Percentiles rank a stretch among this genome's conserved stretches.
Conservation (phyloP, 164 flowering plant genomes). For the Magnolia officinalis region DNA sequence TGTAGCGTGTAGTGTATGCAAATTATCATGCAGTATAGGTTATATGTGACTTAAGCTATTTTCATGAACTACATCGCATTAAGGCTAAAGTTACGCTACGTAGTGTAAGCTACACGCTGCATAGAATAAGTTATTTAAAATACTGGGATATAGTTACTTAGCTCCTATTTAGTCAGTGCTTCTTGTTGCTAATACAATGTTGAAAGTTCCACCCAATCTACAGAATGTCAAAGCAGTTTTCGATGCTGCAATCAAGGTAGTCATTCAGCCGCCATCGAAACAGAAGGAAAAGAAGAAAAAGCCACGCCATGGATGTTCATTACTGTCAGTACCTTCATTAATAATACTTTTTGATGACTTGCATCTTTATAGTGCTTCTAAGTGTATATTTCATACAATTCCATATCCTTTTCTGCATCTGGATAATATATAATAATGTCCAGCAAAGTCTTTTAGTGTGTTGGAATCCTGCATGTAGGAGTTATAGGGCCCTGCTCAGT, state of each 20-base stretch:
- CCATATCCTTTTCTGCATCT: background rate
- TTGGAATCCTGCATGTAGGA: background rate
- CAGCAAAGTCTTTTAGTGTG: background rate
- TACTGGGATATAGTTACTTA: too few relatives aligned
- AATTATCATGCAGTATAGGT: too few relatives aligned
- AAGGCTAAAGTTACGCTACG: too few relatives aligned
- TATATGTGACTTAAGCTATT: too few relatives aligned
- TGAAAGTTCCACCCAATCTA: conserved; percentile 11
- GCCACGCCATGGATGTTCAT: conserved; percentile 53
- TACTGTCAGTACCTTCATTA: conserved; percentile 46
- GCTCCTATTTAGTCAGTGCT: background rate
- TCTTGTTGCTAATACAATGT: background rate
- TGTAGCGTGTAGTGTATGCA: too few relatives aligned
- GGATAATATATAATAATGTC: background rate
- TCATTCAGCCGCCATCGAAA: conserved; percentile 83
- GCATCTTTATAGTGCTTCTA: conserved; percentile 1
- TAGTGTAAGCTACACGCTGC: too few relatives aligned
- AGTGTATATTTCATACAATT: background rate
- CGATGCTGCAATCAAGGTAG: conserved; percentile 94
- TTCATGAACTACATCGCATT: too few relatives aligned
- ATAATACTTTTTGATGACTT: background rate
- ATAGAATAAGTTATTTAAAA: too few relatives aligned
- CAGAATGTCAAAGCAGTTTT: conserved; percentile 97
- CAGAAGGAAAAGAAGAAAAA: conserved; percentile 82
- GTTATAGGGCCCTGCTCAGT: background rate